Evolutionary conservation across 2,329 filamentous ascomycete species (phyloP).

Genomic region (Sclerotinia trifoliorum): DNA sequence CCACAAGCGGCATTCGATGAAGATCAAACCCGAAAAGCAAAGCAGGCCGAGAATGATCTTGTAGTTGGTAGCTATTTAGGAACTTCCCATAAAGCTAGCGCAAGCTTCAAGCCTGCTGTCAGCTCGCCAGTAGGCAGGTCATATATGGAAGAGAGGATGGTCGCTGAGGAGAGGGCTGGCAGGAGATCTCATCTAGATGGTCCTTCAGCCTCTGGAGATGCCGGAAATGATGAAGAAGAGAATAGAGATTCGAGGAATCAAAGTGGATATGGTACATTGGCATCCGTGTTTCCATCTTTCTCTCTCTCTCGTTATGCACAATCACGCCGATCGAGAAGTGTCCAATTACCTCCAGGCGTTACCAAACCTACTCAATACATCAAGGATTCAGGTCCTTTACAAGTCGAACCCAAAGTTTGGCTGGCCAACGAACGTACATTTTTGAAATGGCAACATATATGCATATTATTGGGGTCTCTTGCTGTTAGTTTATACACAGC

Average conservation of each 20-base stretch:
- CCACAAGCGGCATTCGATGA: constrained; percentile 87
- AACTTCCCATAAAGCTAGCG: constrained; percentile 35
- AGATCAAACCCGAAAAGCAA: constrained; percentile 80
- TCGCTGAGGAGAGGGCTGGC: constrained; percentile 43
- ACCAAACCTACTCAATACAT: constrained; percentile 81
- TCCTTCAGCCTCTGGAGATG: constrained; percentile 27
- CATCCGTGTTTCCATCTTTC: constrained; percentile 77
- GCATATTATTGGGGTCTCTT: constrained; percentile 78
- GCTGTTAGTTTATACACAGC: constrained; percentile 87
- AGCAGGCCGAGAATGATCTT: constrained; percentile 80
- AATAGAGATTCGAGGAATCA: constrained; percentile 38
- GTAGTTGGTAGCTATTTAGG: constrained; percentile 87
- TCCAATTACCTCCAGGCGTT: constrained; percentile 79
- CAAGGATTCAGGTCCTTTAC: constrained; percentile 88
- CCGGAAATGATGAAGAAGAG: constrained; percentile 41
- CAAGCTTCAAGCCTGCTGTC: constrained; percentile 57
- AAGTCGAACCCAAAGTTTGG: constrained; percentile 98
- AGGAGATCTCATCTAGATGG: constrained; percentile 36
- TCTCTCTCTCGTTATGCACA: constrained; percentile 75
- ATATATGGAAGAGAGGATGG: constrained; percentile 56
- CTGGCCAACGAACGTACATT: constrained; percentile 97
- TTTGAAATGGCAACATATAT: constrained; percentile 97
- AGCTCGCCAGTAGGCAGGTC: constrained; percentile 69
- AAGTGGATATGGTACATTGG: constrained; percentile 56
- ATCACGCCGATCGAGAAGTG: constrained; percentile 51